Base-by-base conservation (phyloP, 1,284 basidiomycete species). In the Anthracocystis panici-leucophaei region DNA sequence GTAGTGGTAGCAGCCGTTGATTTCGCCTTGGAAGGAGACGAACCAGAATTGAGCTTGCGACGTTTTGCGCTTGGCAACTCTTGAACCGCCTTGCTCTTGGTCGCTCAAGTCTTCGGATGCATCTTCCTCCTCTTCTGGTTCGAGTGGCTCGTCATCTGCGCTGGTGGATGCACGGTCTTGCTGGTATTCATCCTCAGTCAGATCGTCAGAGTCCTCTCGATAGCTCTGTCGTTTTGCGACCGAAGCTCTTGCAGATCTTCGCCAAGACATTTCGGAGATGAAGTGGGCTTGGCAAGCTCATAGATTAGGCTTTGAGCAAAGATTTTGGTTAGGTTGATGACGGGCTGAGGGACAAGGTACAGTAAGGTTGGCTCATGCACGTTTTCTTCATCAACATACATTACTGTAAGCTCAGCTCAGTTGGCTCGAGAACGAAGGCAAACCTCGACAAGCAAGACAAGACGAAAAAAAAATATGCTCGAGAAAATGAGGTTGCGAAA, bases 121-220 rank as follows among this genome's bases (percentile, higher is more conserved):
- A n/a, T n/a, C 6, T 6, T 50, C 35, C 10, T 38, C 35, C 35
- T 38, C 42, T 14, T 62, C 23, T 10, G 46, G 11, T 1, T 62
- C 45, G 14, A 41, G 21, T 8, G 33, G 25, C 31, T 57, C 65
- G 31, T 68, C 59, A 31, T 68, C 59, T 38, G 56, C 57, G 44
- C 66, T 69, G n/a, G 56, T 57, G 20, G 51, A 52, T 10, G 1
- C 66, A 18, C 54, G 61, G 8, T 59, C 58, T 20, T 62, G 58
- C 45, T 65, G 57, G 29, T 61, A 74, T 18, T 74, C 71, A 35
- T 74, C 62, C 18, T 72, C 64, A 21, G 69, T 59, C 21, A 59
- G 33, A 21, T 64, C 61, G 20, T 74, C 71, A 25, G 66, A 68
- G 3, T 61, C 62, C 18, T 75, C 65, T 3, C 65, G 62, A 40